Evolutionary conservation across 441 rosid genomes (phyloP), one percentile per base, ranked within the genome.

Genomic region (Viola pubescens): DNA sequence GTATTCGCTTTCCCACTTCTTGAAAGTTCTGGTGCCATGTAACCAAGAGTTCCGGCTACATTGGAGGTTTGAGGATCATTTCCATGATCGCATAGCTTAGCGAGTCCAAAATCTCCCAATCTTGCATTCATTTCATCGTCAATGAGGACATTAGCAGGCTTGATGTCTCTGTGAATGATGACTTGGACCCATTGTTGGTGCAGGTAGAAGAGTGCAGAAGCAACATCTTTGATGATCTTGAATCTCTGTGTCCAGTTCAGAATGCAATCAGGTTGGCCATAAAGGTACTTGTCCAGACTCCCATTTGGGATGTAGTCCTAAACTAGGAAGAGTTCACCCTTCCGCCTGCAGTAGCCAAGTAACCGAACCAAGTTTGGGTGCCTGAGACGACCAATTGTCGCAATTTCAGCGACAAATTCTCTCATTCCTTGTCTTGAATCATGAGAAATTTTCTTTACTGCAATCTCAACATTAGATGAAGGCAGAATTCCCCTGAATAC

Each of bases 1-100:
- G 78, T 75, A 11, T 77, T 79, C 16, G 86, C 76, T 72, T 62
- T 83, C 4, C 88, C 94, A 0, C 74, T 79, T 39, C 69, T 60
- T 0, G 76, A 46, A 7, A 86, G 72, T 70, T 86, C 88, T 2
- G 78, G 83, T 11, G 81, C 81, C 9, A 80, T 41, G 48, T 76
- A 79, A 9, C 75, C 80, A 8, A 74, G 43, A 0, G 81, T 80
- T 34, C 84, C 81, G 0, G 68, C 73, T 46, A 77, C 53, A 38
- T 6, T 48, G 6, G 78, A 70, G 10, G 75, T 64, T 6, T 58
- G 70, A 13, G 62, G 60, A 14, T 48, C 16, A 2, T 63, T 38
- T 7, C 69, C 80, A 0, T 73, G 81, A 61, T 75, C 74, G 11
- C 75, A 45, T 8, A 74, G 46, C 65, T 53, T 73, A 0, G 84